Evolutionary conservation across 345 rosid genomes (phyloP).

Genomic region (Physaria fendleri): DNA sequence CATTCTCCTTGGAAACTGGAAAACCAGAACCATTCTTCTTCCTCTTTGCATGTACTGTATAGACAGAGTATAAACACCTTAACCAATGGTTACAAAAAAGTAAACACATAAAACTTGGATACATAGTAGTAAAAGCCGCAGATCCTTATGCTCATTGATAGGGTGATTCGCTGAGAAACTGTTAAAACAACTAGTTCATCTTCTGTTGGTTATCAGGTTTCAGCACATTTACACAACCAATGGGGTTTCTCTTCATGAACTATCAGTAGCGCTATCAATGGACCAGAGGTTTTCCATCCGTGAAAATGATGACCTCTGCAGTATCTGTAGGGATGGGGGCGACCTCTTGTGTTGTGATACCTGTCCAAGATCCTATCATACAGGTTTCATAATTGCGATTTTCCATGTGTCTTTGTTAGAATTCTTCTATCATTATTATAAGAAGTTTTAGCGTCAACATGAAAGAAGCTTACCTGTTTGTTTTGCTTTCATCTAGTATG

Average conservation of each 20-base stretch:
- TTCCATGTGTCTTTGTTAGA: slow-evolving; percentile 1
- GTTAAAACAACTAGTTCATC: neutral
- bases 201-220: slow-evolving; percentile 44
- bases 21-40: slow-evolving; percentile 2
- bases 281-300: slow-evolving; percentile 41
- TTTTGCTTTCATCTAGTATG: slow-evolving; percentile 13
- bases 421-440: neutral
- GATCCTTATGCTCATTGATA: neutral
- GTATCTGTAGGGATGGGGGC: slow-evolving; percentile 80
- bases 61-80: neutral
- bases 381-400: slow-evolving; percentile 38
- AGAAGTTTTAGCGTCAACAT: neutral
- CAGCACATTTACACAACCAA: slow-evolving; percentile 90
- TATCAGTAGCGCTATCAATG: slow-evolving; percentile 58
- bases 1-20: neutral
- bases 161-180: neutral
- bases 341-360: slow-evolving; percentile 86
- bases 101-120: neutral
- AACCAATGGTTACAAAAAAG: neutral
- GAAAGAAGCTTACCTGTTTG: neutral
- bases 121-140: neutral
- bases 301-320: slow-evolving; percentile 87
- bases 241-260: slow-evolving; percentile 97
- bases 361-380: slow-evolving; percentile 93
- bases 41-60: neutral